Base-by-base conservation (phyloP, 2,329 filamentous ascomycete species). In the Penicillium glabrum region DNA sequence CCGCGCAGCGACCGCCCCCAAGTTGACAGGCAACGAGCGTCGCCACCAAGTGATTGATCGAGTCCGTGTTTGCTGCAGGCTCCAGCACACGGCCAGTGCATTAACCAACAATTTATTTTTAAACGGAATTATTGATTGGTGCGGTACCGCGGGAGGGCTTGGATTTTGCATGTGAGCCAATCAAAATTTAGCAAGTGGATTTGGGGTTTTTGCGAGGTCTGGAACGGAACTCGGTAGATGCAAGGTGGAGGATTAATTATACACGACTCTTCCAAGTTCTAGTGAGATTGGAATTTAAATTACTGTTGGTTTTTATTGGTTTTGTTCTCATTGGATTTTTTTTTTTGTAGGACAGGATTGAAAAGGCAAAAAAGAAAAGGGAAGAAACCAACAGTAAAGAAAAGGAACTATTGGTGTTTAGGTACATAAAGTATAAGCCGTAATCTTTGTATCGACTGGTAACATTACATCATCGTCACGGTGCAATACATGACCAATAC, bases 81-180 rank as follows among this genome's bases (percentile, higher is more conserved):
- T 60, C 45, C 48, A 61, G 58, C 61, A 65, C 63, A 63, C 56
- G 59, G 64, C 60, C 62, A 61, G 56, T 64, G 61, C 59, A 56
- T 55, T 54, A 51, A 41, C 50, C 60, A 58, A 60, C 54, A 59
- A 44, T 53, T 61, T 58, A 45, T 57, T 51, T 51, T 2, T 11
- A 26, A 10, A 7, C 13, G 23, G 27, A 24, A 9, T 51, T 62
- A 39, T 41, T 65, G 58, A 65, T 65, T 65, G 55, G 59, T 58
- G 52, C 60, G 44, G 46, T 35, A 26, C 19, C 46, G 13, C 57
- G 51, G 45, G 23, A 46, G 26, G 31, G 55, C 37, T 54, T 8
- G 49, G 50, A 55, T 58, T 61, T 39, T 50, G 19, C 46, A 46
- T 44, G 6, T 51, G 27, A 51, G 48, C 48, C 51, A 60, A 61